Base-by-base conservation (phyloP, 257 asterid species). In the Capsicum baccatum region DNA sequence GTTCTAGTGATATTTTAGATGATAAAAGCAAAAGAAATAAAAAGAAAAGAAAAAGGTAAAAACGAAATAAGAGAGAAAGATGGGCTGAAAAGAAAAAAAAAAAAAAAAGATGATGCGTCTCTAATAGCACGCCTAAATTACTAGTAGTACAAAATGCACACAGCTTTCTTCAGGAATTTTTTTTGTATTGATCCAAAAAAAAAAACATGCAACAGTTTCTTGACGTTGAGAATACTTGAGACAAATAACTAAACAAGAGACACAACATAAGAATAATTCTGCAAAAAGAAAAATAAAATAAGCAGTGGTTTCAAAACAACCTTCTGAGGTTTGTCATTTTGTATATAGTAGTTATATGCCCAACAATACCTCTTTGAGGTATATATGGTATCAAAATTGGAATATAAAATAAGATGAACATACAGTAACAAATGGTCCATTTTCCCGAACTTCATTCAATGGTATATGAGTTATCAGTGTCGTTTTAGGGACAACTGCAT, bases 191-290 rank as follows among this genome's bases (percentile, higher is more conserved):
- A 83, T 84, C 62, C 85, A 81, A 68, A 89, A 83, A 39, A 39
- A 39, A 48, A 12, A 79, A 85, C 84, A 88, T 83, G 37, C 70
- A 81, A 91, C 94, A 93, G 94, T 21, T 52, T 39, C 59, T 7
- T 86, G 97, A 92, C 86, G 97, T 90, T 84, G 93, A 91, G 92
- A 88, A 84, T 79, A 85, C 97, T 80, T 84, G 39, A 64, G 83
- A 88, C 90, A 44, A 66, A 64, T 37, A 56, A 71, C 1, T 52
- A 66, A 60, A 14, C 11, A 79, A 6, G 85, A 82, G 58, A 69
- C 76, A 82, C 6, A 26, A 76, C 11, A 26, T 54, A 78, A 26
- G 47, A 14, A 35, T 7, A 33, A 54, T 54, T 78, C 50, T 78
- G 82, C 54, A 15, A 68, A 3, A 52, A 15, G 3, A 33, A 17